Percentiles rank a stretch among this genome's conserved stretches.
phyloP scores from a whole-genome alignment of 2,329 filamentous ascomycete genomes.

The Aspergillus sergii region DNA sequence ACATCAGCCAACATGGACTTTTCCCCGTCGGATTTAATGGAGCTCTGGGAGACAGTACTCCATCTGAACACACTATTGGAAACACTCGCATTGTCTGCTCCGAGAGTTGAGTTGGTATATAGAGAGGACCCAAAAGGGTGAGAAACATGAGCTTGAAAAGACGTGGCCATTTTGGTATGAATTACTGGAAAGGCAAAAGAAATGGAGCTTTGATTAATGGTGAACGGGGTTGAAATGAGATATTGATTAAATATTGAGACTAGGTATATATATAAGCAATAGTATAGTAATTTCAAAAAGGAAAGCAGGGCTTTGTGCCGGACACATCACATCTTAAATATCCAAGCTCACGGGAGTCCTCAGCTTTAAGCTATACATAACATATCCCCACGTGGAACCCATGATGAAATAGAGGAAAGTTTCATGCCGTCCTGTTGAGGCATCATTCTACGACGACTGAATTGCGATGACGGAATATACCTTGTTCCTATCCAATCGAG shows the following conservation, averaged over 20 bases:
- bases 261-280: not conserved
- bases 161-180: constrained; percentile 18
- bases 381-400: not conserved
- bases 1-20: constrained; percentile 18
- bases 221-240: rapidly evolving
- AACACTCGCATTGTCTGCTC: constrained; percentile 12
- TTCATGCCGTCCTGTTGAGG: not conserved
- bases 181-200: not conserved
- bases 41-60: constrained; percentile 3
- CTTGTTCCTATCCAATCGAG: not conserved
- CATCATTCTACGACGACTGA: not conserved
- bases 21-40: constrained; percentile 13
- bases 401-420: not conserved
- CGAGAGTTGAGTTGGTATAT: constrained; percentile 5
- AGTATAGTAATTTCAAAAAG: too few species aligned
- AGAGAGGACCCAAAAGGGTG: constrained; percentile 15
- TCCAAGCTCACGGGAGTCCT: not conserved
- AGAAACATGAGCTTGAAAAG: constrained; percentile 19
- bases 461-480: not conserved
- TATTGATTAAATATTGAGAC: not conserved
- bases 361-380: too few species aligned
- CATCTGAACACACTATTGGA: constrained; percentile 9
- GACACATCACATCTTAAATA: not conserved
- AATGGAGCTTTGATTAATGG: not conserved
- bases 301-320: not conserved